Conservation (phyloP, 169 alveolate species). For the Cryptosporidium sp. region DNA sequence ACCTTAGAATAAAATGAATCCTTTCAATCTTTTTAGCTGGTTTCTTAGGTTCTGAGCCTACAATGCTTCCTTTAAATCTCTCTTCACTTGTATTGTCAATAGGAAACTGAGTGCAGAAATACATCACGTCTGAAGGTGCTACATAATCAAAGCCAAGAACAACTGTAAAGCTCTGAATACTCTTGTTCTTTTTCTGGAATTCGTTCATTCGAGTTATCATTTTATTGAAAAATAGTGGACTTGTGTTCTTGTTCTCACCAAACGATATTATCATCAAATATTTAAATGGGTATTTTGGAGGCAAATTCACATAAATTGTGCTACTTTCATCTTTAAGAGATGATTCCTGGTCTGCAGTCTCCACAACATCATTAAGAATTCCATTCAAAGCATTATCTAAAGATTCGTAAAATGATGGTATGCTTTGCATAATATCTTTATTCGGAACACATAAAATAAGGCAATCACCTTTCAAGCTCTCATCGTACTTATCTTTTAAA, state of each 20-base stretch:
- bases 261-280: slow-evolving; percentile 11
- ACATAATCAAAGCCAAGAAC: slow-evolving; percentile 33
- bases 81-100: neutral
- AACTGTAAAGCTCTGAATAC: slow-evolving; percentile 21
- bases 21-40: neutral
- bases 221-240: slow-evolving; percentile 17
- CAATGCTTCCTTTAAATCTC: slow-evolving; percentile 37
- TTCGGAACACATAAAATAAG: slow-evolving; percentile 20
- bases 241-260: slow-evolving; percentile 3
- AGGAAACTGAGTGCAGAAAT: slow-evolving; percentile 60
- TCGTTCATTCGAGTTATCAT: neutral
- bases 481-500: neutral
- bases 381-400: slow-evolving; percentile 32
- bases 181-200: slow-evolving; percentile 20
- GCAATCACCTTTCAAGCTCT: slow-evolving; percentile 16
- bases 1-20: neutral
- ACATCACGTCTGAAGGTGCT: slow-evolving; percentile 19
- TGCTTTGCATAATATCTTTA: neutral
- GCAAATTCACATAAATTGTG: slow-evolving; percentile 19
- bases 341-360: slow-evolving; percentile 2
- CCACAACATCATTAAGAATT: neutral
- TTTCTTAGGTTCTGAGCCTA: neutral
- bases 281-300: slow-evolving; percentile 27
- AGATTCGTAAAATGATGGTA: neutral
- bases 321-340: slow-evolving; percentile 16